Evolutionary conservation across 192 early-diverging fungal genomes (phyloP).

Genomic region (Radiomyces spectabilis): DNA sequence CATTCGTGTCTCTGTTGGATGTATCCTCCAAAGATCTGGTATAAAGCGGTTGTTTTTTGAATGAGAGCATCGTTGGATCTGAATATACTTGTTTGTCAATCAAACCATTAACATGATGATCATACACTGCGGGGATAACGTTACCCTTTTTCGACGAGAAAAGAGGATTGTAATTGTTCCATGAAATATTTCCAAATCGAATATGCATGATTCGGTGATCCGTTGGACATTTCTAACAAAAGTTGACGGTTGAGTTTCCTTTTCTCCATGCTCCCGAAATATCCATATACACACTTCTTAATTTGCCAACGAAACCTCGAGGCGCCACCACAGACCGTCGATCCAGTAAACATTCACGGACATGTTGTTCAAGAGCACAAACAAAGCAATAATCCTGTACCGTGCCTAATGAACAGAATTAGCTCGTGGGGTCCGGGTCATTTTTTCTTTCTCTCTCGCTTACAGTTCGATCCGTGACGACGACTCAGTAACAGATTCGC

Average conservation of each 20-base stretch:
- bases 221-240: conserved; percentile 67
- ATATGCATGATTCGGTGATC: conserved; percentile 80
- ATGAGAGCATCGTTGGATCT: no score
- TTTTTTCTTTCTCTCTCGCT: conserved; percentile 1
- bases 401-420: conserved; percentile 4
- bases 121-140: no score
- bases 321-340: conserved; percentile 44
- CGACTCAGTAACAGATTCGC: conserved; percentile 59
- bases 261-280: neutral
- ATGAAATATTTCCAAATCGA: conserved; percentile 69
- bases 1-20: neutral
- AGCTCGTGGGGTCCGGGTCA: neutral
- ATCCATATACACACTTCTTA: conserved; percentile 41
- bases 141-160: conserved; percentile 42
- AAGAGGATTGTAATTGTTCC: conserved; percentile 58
- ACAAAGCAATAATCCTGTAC: conserved; percentile 66
- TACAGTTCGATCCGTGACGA: conserved; percentile 59
- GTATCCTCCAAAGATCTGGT: no score
- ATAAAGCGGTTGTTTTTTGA: no score
- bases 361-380: conserved; percentile 69
- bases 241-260: conserved; percentile 12
- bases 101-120: no score
- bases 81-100: no score
- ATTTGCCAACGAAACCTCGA: conserved; percentile 51
- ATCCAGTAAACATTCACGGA: conserved; percentile 14